Evolutionary conservation across 2,329 filamentous ascomycete genomes (phyloP), one percentile per base, ranked within the genome.

Genomic region (Conoideocrella luteorostrata): DNA sequence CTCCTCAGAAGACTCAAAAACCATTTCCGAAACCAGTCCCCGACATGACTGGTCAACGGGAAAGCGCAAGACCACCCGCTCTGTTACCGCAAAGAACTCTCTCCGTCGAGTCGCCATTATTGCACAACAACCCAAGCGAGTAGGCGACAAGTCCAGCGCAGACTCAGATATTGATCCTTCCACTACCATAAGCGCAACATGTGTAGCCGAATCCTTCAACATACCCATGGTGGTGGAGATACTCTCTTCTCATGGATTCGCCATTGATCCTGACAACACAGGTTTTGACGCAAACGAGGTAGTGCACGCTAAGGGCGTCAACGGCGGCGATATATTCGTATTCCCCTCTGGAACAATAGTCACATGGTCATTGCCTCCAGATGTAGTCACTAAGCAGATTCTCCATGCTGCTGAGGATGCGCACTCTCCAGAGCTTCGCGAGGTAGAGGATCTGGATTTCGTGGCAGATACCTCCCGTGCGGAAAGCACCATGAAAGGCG

Each of bases 321-420:
- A 79, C 58, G 73, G 80, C 46, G 90, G 89, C 26, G 93, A 98
- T 65, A 80, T 97, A 40, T 97, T 97, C 59, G 83, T 98, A 45
- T 98, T 98, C 53, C 89, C 91, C 7, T 95, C 90, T 0, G 93
- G 93, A 10, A 95, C 90, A 11, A 77, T 97, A 7, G 93, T 97
- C 5, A 84, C 88, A 20, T 98, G 93, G 93, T 86, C 87, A 5
- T 73, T 96, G 1, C 83, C 88, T 1, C 78, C 88, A 48, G 80
- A 84, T 45, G 78, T 88, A 15, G 83, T 89, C 13, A 86, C 86
- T 7, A 78, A 77, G 45, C 81, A 85, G 24, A 72, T 97, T 11
- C 74, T 87, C 17, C 77, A 81, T 0, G 89, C 91, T 1, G 87
- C 90, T 12, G 77, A 86, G 51, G 81, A 82, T 41, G 78, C 86